Conservation (phyloP, 2,329 filamentous ascomycete species). For the Tolypocladium paradoxum region DNA sequence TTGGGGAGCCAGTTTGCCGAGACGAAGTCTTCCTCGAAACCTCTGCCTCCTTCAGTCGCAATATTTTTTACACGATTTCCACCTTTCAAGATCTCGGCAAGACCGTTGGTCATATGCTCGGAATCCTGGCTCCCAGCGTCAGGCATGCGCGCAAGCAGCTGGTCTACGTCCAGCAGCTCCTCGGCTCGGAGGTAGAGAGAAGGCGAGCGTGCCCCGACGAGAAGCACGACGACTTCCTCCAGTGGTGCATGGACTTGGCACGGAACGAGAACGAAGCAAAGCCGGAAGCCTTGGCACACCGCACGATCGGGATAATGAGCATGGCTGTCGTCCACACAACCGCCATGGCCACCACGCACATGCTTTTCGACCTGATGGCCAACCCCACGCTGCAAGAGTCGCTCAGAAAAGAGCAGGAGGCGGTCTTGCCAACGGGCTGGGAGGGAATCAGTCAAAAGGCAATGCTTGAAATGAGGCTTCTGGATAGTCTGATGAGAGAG, state of each 20-base stretch:
- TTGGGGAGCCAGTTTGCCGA: conserved; percentile 6
- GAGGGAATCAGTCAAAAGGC: conserved; percentile 5
- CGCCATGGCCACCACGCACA: conserved; percentile 8
- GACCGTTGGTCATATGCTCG: neutral
- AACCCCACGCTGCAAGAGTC: neutral
- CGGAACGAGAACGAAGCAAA: conserved; percentile 4
- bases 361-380: conserved; percentile 7
- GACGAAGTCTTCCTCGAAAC: conserved; percentile 6
- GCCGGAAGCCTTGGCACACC: conserved; percentile 4
- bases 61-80: conserved; percentile 6
- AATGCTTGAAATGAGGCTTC: conserved; percentile 9
- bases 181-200: conserved; percentile 4
- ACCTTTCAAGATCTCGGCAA: conserved; percentile 6
- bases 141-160: conserved; percentile 3
- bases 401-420: conserved; percentile 4
- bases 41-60: conserved; percentile 6
- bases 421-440: conserved; percentile 3
- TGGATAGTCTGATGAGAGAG: conserved; percentile 11
- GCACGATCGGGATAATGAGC: conserved; percentile 8
- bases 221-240: conserved; percentile 6
- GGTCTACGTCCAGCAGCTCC: conserved; percentile 5
- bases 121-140: conserved; percentile 2
- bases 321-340: conserved; percentile 11
- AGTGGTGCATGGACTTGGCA: conserved; percentile 9
- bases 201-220: conserved; percentile 1